Evolutionary conservation across 129 eudicot species (phyloP).

Genomic region (Smallanthus sonchifolius): DNA sequence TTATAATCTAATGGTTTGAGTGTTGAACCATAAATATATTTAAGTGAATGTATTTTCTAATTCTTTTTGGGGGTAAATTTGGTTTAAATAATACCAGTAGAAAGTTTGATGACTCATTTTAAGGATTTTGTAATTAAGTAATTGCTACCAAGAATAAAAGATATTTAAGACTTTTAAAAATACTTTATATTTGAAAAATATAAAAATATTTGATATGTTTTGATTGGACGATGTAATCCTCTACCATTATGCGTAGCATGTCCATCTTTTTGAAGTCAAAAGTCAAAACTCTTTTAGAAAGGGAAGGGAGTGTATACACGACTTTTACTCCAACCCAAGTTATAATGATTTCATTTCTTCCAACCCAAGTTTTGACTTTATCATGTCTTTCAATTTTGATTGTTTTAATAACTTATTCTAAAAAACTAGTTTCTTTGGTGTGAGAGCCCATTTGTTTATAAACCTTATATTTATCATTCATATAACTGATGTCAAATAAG

Average conservation of each 20-base stretch:
- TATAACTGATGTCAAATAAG: too few species aligned
- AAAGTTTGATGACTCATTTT: not conserved
- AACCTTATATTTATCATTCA: too few species aligned
- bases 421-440: too few species aligned
- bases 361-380: not conserved
- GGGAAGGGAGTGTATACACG: not conserved
- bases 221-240: not conserved
- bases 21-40: too few species aligned
- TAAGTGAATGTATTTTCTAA: not conserved
- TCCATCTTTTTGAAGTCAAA: not conserved
- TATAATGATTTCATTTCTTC: not conserved
- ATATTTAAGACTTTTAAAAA: too few species aligned
- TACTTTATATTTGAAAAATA: too few species aligned
- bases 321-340: not conserved
- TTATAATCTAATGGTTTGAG: too few species aligned
- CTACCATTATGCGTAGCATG: constrained; percentile 4
- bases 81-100: not conserved
- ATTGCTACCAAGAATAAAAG: too few species aligned
- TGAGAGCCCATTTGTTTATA: too few species aligned
- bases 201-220: not conserved
- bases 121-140: not conserved
- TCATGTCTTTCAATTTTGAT: too few species aligned
- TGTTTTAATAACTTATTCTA: too few species aligned
- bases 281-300: not conserved
- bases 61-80: too few species aligned